Evolutionary conservation across 2,329 filamentous ascomycete genomes (phyloP).

Genomic region (Beauveria caledonica): DNA sequence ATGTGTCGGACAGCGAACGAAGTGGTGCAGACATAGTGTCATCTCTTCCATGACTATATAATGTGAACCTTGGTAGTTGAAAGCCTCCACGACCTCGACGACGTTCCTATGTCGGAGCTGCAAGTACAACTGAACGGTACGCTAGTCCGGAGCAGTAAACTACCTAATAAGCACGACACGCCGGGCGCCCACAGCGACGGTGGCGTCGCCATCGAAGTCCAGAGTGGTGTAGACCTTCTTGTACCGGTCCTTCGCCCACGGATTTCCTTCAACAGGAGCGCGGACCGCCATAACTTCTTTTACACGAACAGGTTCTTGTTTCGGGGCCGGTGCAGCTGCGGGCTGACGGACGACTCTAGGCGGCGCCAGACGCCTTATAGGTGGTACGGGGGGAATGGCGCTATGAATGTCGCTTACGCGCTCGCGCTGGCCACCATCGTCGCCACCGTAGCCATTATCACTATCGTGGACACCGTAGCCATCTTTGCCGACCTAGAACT

Average conservation of each 20-base stretch:
- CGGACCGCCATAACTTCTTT: background rate
- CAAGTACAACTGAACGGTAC: background rate
- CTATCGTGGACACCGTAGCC: too few relatives aligned
- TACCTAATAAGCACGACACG: background rate
- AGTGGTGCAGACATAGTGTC: background rate
- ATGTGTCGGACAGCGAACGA: background rate
- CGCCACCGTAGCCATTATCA: too few relatives aligned
- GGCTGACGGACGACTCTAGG: background rate
- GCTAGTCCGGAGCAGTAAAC: background rate
- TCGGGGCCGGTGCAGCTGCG: too few relatives aligned
- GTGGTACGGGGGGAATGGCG: background rate
- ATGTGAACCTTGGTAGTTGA: background rate
- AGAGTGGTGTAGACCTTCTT: background rate
- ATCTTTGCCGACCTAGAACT: background rate
- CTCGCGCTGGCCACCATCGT: background rate
- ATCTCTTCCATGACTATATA: background rate
- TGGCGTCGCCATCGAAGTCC: background rate
- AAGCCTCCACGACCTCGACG: background rate
- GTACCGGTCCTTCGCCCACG: background rate
- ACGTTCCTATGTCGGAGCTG: background rate
- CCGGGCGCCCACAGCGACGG: background rate
- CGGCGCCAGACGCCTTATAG: background rate
- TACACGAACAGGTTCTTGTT: background rate
- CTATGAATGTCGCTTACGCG: background rate
- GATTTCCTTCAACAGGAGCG: background rate